Evolutionary conservation across 257 asterid species (phyloP).

Genomic region (Rhazya stricta): DNA sequence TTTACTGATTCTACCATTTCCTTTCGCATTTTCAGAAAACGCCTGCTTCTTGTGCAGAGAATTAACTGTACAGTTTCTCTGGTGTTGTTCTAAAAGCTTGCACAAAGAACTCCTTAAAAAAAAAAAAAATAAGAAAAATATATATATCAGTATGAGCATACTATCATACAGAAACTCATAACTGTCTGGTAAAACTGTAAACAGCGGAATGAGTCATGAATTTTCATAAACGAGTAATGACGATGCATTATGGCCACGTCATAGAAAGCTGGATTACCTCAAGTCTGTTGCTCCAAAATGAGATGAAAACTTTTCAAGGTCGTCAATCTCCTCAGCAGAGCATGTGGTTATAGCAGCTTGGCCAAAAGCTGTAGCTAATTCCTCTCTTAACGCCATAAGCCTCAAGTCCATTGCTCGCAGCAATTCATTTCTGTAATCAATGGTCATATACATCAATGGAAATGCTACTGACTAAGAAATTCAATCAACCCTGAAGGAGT

Average conservation of each 20-base stretch:
- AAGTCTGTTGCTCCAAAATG: conserved; percentile 73
- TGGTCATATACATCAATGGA: conserved; percentile 20
- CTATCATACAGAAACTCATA: background rate
- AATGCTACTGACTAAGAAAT: conserved; percentile 11
- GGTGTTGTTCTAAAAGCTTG: conserved; percentile 44
- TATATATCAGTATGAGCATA: background rate
- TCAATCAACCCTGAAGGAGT: conserved; percentile 16
- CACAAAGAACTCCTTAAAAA: conserved; percentile 60
- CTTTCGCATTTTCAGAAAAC: conserved; percentile 8
- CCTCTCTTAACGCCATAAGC: conserved; percentile 59
- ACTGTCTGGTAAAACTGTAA: background rate
- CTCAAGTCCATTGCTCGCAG: conserved; percentile 84
- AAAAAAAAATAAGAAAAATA: background rate
- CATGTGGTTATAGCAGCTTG: conserved; percentile 52
- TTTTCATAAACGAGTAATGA: background rate
- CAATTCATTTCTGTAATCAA: conserved; percentile 65
- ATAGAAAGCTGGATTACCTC: conserved; percentile 41
- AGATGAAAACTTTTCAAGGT: conserved; percentile 55
- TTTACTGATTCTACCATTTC: conserved; percentile 23
- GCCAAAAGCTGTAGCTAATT: conserved; percentile 55
- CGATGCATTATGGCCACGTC: background rate
- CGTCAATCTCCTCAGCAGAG: conserved; percentile 51
- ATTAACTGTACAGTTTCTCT: conserved; percentile 25
- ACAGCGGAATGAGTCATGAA: background rate
- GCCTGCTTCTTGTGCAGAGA: conserved; percentile 24